Evolutionary conservation across 176 grass and related monocot species (phyloP), one percentile per base, ranked within the genome.

Genomic region (Alloteropsis semialata): DNA sequence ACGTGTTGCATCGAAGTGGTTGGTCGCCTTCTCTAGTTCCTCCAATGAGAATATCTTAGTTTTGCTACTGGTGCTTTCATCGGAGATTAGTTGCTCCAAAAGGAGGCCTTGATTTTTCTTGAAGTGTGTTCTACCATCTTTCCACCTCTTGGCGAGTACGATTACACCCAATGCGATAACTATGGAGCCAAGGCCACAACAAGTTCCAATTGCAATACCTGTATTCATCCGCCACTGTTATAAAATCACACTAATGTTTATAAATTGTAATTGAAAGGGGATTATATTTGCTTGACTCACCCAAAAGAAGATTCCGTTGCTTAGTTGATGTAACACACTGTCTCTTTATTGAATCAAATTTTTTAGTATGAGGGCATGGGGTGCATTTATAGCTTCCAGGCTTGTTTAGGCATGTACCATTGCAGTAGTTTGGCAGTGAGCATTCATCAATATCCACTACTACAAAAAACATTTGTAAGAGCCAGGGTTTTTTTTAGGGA

Each of bases 21-120:
- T n/a, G n/a, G n/a, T n/a, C n/a, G n/a, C n/a, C n/a, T n/a, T n/a
- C n/a, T n/a, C n/a, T n/a, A n/a, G n/a, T n/a, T n/a, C n/a, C n/a
- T n/a, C n/a, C n/a, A n/a, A n/a, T n/a, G n/a, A n/a, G n/a, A n/a
- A n/a, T n/a, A n/a, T n/a, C n/a, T n/a, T n/a, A n/a, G n/a, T 69
- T 44, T 83, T 86, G 6, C 83, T 22, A 4, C 74, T 29, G 3
- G 29, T 2, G 0, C 11, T 65, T 74, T 65, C 76, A 45, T 86
- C 34, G 13, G 13, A 80, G 18, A 86, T 86, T 10, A n/a, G n/a
- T n/a, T n/a, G n/a, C n/a, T n/a, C n/a, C n/a, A n/a, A n/a, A n/a
- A n/a, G n/a, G n/a, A n/a, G 74, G 34, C 44, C 80, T 67, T 24
- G 69, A 74, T 86, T 65, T 80, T 54, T 86, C 15, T 36, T 72